Percentiles rank a stretch among this genome's conserved stretches.
Conservation (phyloP, 2,329 filamentous ascomycete species). For the Elsinoe perseae region DNA sequence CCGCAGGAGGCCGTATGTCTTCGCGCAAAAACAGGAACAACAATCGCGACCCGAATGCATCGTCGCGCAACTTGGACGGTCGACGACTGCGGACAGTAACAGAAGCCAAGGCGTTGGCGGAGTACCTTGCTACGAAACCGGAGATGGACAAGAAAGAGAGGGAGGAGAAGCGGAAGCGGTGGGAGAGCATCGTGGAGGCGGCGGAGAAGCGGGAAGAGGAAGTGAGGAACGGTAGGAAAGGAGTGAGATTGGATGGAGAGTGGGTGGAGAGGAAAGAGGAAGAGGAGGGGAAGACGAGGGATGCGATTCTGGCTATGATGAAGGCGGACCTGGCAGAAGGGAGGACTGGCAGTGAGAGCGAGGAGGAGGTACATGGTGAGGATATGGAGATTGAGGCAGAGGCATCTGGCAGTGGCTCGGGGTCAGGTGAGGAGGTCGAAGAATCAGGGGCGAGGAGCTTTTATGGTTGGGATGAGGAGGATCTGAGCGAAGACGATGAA, state of each 20-base stretch:
- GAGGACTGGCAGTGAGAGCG: slow-evolving; percentile 34
- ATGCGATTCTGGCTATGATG: slow-evolving; percentile 65
- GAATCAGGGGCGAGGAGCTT: slow-evolving; percentile 44
- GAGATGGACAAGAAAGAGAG: slow-evolving; percentile 95
- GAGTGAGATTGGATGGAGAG: slow-evolving; percentile 64
- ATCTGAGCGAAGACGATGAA: slow-evolving; percentile 40
- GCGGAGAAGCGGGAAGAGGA: slow-evolving; percentile 79
- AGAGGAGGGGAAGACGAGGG: slow-evolving; percentile 70
- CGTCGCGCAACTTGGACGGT: slow-evolving; percentile 87
- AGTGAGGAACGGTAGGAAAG: slow-evolving; percentile 63
- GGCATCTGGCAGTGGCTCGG: slow-evolving; percentile 23
- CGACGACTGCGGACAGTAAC: slow-evolving; percentile 83
- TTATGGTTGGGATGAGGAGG: slow-evolving; percentile 65
- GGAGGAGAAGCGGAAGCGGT: slow-evolving; percentile 72
- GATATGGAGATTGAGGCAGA: slow-evolving; percentile 26
- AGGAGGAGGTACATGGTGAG: slow-evolving; percentile 36
- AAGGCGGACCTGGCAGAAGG: slow-evolving; percentile 51
- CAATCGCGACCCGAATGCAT: slow-evolving; percentile 64
- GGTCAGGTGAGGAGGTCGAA: slow-evolving; percentile 32
- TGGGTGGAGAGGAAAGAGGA: slow-evolving; percentile 97
- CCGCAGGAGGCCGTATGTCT: slow-evolving; percentile 95
- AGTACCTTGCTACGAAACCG: slow-evolving; percentile 90
- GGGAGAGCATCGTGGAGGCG: slow-evolving; percentile 80
- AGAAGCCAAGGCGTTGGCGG: slow-evolving; percentile 89
- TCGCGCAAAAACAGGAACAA: slow-evolving; percentile 82